Base-by-base conservation (phyloP, 2,329 filamentous ascomycete species). In the Alternaria infectoria region DNA sequence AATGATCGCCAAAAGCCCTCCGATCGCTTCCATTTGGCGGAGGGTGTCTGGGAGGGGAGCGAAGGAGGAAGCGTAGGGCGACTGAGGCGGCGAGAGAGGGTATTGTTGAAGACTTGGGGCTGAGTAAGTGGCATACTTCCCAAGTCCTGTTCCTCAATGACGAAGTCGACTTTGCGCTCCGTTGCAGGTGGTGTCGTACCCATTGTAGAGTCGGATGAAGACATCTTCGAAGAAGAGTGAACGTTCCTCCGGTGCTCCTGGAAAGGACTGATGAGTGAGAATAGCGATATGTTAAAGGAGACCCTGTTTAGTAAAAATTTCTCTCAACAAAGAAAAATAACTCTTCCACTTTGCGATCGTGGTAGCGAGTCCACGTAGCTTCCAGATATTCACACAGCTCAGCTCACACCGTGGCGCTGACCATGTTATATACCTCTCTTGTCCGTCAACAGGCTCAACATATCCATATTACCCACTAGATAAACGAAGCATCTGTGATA, bases 1-100 rank as follows among this genome's bases (percentile, higher is more conserved):
- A 77, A 77, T 1, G 71, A 74, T 28, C 67, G 67, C 75, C 74
- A 77, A 49, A 77, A 77, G 10, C 74, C 73, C n/a, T 61, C 59
- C 9, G 56, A 59, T 25, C 69, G 67, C 3, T 46, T 68, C 70
- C 67, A 72, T 56, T 64, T 60, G 26, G 52, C 46, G 10, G 59
- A 63, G 0, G 54, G 55, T 1, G 60, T 59, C 11, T 50, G 26
- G 5, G 56, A 64, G 6, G 65, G 60, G 5, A 63, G 46, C 6
- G 52, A 49, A 11, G 55, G 58, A 10, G 58, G 55, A 10, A 65
- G 43, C n/a, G 62, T 64, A 11, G 59, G 57, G 15, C 59, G 57
- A 19, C 46, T 62, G 26, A 52, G 32, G 45, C 47, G 40, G 17
- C 26, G 51, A 8, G 49, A 23, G 36, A 52, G 49, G 13, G 28